Base-by-base conservation (phyloP, 2,329 filamentous ascomycete species). In the Alternaria brassicicola region DNA sequence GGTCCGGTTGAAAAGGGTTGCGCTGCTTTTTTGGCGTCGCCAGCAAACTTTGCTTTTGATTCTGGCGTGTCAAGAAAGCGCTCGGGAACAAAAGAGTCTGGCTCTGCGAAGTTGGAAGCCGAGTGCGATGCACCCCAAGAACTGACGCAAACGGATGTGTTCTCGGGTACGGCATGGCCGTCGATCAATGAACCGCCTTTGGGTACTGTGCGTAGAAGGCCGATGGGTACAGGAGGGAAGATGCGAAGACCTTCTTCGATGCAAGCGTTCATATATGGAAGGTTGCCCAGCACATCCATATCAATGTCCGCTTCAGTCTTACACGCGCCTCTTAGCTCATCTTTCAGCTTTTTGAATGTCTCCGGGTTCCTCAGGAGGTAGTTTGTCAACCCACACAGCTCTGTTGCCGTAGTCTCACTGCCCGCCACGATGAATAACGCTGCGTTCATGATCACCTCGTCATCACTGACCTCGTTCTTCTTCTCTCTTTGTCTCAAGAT, bases 231-330 rank as follows among this genome's bases (percentile, higher is more conserved):
- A 0, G 81, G 80, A 1, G 81, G 80, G 62, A 80, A 80, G 50
- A 81, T 77, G 7, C 82, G 73, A 5, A 83, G 68, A 2, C 75
- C 78, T 67, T 84, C 82, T 51, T 80, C 77, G 12, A 83, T 72
- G 55, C 79, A 79, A 4, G 81, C 81, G 36, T 79, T 73, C 55
- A 83, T 70, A 60, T 82, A 84, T 2, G 71, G 68, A 13, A 79
- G 61, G 17, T 36, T 58, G 6, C 58, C 59, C 1, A 73, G 62
- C 7, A 69, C 57, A 31, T 75, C 68, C 67, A 75, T 75, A 31
- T 68, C 74, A 28, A 78, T 61, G n/a, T 77, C 75, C 15, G 65
- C 65, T 50, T 73, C 65, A 7, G 60, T 63, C 19, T 68, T 65
- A 55, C 68, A 67, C 8, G 70, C 70, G 8, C 42, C 36, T 26